Percentiles rank a stretch among this genome's conserved stretches.
phyloP scores from a whole-genome alignment of 352 stramenopile species.

The Phytopythium litorale region DNA sequence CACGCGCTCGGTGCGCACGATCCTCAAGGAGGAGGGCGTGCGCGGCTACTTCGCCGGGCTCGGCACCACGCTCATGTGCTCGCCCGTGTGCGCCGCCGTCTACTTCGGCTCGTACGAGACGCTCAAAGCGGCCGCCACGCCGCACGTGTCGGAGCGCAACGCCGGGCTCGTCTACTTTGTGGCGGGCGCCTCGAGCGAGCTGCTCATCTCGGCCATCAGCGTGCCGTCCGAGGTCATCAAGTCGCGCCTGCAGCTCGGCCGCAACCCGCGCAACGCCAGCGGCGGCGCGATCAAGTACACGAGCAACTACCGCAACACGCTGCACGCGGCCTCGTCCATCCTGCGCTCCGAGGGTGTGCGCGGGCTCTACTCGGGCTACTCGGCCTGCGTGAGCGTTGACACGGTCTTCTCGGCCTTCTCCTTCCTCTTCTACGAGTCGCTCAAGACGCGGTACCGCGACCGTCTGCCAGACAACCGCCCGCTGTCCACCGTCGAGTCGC shows the following conservation, averaged over 20 bases:
- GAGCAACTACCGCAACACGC: slow-evolving; percentile 64
- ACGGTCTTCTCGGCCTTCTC: slow-evolving; percentile 79
- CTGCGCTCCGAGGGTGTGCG: slow-evolving; percentile 53
- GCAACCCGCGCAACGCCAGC: slow-evolving; percentile 65
- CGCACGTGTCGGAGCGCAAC: slow-evolving; percentile 42
- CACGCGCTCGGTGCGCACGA: slow-evolving; percentile 51
- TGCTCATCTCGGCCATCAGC: slow-evolving; percentile 62
- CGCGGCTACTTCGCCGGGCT: slow-evolving; percentile 71
- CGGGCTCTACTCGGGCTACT: slow-evolving; percentile 72
- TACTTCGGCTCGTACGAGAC: slow-evolving; percentile 84
- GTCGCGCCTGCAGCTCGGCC: slow-evolving; percentile 64
- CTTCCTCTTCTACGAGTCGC: slow-evolving; percentile 82
- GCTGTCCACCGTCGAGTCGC: slow-evolving; percentile 50
- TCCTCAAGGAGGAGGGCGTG: slow-evolving; percentile 60
- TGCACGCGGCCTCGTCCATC: slow-evolving; percentile 61
- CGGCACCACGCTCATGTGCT: slow-evolving; percentile 68
- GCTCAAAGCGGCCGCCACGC: slow-evolving; percentile 51
- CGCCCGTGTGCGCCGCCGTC: slow-evolving; percentile 61
- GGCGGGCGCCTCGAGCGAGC: slow-evolving; percentile 59
- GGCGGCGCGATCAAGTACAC: slow-evolving; percentile 65
- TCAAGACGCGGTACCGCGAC: slow-evolving; percentile 48
- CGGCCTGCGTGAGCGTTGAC: slow-evolving; percentile 74
- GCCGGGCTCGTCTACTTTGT: slow-evolving; percentile 63
- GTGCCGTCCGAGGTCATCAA: slow-evolving; percentile 85
- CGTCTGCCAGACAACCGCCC: slow-evolving; percentile 29